Conservation (phyloP, 2,329 filamentous ascomycete species). For the Leptographium radiaticola region DNA sequence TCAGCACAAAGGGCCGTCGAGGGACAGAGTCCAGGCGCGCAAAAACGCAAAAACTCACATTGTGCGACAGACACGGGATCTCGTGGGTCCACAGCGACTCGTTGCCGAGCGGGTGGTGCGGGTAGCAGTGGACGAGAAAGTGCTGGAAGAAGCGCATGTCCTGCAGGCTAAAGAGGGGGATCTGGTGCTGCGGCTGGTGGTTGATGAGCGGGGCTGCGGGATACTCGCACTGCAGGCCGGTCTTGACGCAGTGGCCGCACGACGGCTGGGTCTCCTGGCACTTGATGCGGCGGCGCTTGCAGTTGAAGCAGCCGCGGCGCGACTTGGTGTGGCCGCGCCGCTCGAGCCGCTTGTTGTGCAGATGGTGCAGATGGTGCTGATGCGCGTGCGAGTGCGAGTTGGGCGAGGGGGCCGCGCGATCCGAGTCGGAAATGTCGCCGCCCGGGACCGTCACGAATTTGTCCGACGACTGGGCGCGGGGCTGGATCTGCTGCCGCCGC, state of each 20-base stretch:
- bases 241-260: conserved; percentile 51
- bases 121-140: conserved; percentile 48
- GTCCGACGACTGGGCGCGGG: no score
- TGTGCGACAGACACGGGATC: conserved; percentile 54
- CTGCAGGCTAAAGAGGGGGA: conserved; percentile 45
- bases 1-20: background rate
- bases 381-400: no score
- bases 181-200: conserved; percentile 44
- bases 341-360: conserved; percentile 29
- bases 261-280: conserved; percentile 53
- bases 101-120: conserved; percentile 51
- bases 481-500: background rate
- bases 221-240: conserved; percentile 50
- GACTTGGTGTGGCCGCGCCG: conserved; percentile 54
- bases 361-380: no score
- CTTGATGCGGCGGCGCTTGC: conserved; percentile 54
- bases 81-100: conserved; percentile 55
- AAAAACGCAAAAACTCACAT: conserved; percentile 36
- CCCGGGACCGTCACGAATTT: background rate
- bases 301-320: conserved; percentile 52
- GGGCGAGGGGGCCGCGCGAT: background rate
- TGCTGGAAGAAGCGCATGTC: conserved; percentile 61
- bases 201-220: conserved; percentile 35
- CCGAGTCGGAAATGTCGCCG: background rate
- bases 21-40: no score